A percentile compares a stretch with the other conserved stretches of the same genome.
These are phyloP conservation scores for Boletellus emodensis DNA, from an alignment of 768 basidiomycete species.

Conservation along the genomic window DNA sequence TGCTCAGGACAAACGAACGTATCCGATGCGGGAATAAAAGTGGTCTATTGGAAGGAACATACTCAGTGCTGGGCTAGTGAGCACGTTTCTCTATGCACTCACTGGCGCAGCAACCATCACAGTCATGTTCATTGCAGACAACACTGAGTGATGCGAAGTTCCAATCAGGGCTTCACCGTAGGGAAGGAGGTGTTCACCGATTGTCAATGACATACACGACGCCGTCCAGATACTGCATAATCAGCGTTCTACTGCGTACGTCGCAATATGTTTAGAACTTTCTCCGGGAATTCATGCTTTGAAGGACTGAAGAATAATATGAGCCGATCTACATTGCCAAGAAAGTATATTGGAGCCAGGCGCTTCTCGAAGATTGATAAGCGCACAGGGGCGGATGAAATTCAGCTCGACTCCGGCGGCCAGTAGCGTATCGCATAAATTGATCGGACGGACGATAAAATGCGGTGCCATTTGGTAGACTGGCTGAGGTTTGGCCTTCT, in stretches of 20 bases:
- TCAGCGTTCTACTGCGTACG: conserved; percentile 12
- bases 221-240: conserved; percentile 26
- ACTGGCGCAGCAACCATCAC: conserved; percentile 20
- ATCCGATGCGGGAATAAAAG: conserved; percentile 15
- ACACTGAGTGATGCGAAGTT: conserved; percentile 2
- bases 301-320: conserved; percentile 18
- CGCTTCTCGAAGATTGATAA: conserved; percentile 15
- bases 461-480: no score
- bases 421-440: not conserved
- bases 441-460: conserved; percentile 18
- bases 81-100: not conserved
- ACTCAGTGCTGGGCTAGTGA: not conserved
- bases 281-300: conserved; percentile 23
- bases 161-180: not conserved
- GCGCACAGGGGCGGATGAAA: conserved; percentile 18
- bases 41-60: conserved; percentile 5
- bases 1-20: conserved; percentile 15
- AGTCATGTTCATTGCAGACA: conserved; percentile 13
- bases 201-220: conserved; percentile 24
- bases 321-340: not conserved
- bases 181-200: conserved; percentile 6
- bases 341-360: conserved; percentile 10
- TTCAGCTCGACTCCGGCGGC: conserved; percentile 2
- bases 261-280: conserved; percentile 23
- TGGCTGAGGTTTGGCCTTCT: no score